Evolutionary conservation across 2,329 filamentous ascomycete genomes (phyloP), one percentile per base, ranked within the genome.

Genomic region (Arachnopeziza araneosa): DNA sequence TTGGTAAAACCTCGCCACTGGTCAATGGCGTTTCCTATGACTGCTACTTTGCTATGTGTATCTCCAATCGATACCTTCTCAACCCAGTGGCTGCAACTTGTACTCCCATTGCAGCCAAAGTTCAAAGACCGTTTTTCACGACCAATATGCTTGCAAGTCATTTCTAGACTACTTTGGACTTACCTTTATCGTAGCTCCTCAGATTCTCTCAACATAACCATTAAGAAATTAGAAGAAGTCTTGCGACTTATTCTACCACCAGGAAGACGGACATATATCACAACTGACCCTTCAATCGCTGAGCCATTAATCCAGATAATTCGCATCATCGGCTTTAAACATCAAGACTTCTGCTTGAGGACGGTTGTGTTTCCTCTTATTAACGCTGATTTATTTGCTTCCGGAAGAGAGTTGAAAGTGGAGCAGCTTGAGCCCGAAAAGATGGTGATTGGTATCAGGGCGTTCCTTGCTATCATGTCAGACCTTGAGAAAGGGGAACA

Each of bases 401-500:
- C 86, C 21, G 80, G 80, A 1, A 68, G 66, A 58, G 79, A 90
- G 64, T 82, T 73, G 30, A 92, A 86, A 70, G 63, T 97, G 26
- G 95, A 98, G 70, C 91, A 96, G 70, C 82, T 99, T 63, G 95
- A 99, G 63, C 95, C 96, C 0, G 96, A 99, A 71, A 89, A 91
- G 68, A 96, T 97, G 77, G 93, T 98, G n/a, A 90, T 99, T 67
- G 95, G 93, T 2, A 99, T 99, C 64, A 85, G 92, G 64, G 90
- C 95, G 2, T 99, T 98, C 72, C 80, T 99, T 26, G 90, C 89
- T 32, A 91, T 98, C 66, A 93, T 99, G 85, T 84, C 89, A 0
- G 95, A 99, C 72, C 79, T 98, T 24, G 95, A 99, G 73, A 93
- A 89, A 64, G 88, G 88, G 24, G 88, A 93, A 54, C 82, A 86